phyloP scores from a whole-genome alignment of 495 filamentous ascomycete genomes.

The Hypoxylon subgilvum region DNA sequence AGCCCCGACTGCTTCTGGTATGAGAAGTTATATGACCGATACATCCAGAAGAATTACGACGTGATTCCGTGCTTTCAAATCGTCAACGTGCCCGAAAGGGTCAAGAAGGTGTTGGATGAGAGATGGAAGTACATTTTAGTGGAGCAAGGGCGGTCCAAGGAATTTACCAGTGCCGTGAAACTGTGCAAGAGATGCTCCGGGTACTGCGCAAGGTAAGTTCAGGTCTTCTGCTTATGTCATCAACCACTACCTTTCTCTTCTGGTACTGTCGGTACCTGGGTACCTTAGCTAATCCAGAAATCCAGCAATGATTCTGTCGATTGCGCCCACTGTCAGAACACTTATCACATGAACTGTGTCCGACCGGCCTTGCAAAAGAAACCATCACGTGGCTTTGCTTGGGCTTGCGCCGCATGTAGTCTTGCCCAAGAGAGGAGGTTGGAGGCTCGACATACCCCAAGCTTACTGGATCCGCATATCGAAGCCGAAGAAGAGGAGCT shows the following conservation, averaged over 20 bases:
- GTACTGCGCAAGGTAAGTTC: constrained; percentile 85
- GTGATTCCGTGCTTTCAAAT: constrained; percentile 90
- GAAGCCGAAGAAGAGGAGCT: constrained; percentile 83
- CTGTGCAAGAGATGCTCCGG: constrained; percentile 87
- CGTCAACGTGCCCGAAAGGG: constrained; percentile 91
- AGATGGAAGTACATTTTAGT: constrained; percentile 95
- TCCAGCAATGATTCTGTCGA: constrained; percentile 90
- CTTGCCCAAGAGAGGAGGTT: constrained; percentile 90
- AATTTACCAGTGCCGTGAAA: constrained; percentile 95
- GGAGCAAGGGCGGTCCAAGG: constrained; percentile 88
- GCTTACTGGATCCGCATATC: constrained; percentile 53
- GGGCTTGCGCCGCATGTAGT: constrained; percentile 95
- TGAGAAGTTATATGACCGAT: constrained; percentile 96
- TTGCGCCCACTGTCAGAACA: constrained; percentile 90
- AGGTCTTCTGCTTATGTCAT: constrained; percentile 31
- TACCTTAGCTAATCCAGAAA: constrained; percentile 2
- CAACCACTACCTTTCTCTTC: background rate
- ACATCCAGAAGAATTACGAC: constrained; percentile 97
- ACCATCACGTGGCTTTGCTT: constrained; percentile 95
- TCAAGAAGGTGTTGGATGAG: constrained; percentile 93
- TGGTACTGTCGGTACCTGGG: too few relatives aligned
- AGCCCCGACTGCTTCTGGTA: constrained; percentile 90
- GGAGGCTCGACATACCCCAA: constrained; percentile 87
- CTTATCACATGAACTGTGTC: constrained; percentile 99
- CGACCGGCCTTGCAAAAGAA: constrained; percentile 92